Base-by-base conservation (phyloP, 2,329 filamentous ascomycete genomes). In the Aspergillus ochraceus region DNA sequence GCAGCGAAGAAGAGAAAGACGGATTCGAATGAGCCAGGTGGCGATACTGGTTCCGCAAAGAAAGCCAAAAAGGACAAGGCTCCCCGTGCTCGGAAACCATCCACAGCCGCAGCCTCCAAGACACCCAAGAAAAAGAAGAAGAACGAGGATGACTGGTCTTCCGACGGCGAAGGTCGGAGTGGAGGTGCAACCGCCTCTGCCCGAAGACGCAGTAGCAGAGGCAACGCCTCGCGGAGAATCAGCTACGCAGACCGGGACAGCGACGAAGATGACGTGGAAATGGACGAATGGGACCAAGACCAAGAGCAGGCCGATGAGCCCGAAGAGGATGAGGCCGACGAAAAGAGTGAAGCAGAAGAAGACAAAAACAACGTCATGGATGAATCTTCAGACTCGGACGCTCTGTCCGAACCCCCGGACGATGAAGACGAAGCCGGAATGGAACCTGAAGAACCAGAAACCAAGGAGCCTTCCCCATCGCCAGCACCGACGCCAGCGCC, bases 171-270 rank as follows among this genome's bases (percentile, higher is more conserved):
- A 46, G 79, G 75, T 42, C 36, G 17, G 51, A 75, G 74, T 36
- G 65, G 70, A 47, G 74, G 69, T 64, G 67, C 68, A 32, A 73
- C 70, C 12, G 54, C 68, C 8, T 66, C 71, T 19, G 65, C 71
- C 52, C 72, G 76, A 52, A 78, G 74, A 54, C 77, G 73, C 61
- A 82, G 74, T 63, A 75, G 67, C 58, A 73, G 76, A 55, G 74
- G 70, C 20, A 69, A n/a, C 19, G 17, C 68, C 5, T 69, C 68
- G 11, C 72, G 71, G 32, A 69, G 69, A 14, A 70, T 80, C 61
- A 79, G 74, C 60, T 80, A 81, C 60, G 76, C 70, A 5, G 79
- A 82, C 57, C 75, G 72, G 20, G 76, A 77, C 60, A 80, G 76
- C 49, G 77, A 77, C 36, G 77, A 80, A 39, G 77, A 79, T 20